Base-by-base conservation (phyloP, 768 basidiomycete species). In the Dentipellis fragilis region DNA sequence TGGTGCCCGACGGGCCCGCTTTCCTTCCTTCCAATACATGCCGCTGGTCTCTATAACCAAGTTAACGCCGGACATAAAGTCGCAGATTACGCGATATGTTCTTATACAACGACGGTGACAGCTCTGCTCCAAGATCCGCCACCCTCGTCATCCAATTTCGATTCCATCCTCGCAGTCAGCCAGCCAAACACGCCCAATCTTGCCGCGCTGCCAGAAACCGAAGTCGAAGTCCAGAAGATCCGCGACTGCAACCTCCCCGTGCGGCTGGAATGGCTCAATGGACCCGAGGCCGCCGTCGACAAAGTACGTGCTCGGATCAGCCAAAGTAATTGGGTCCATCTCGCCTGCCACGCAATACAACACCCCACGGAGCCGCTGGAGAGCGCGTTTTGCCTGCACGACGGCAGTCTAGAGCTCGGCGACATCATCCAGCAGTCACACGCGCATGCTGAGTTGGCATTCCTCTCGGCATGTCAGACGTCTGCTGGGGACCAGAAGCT, bases 1-100 rank as follows among this genome's bases (percentile, higher is more conserved):
- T 57, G 56, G 56, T 57, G 56, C 46, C 56, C 51, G 2, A 53
- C 56, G 7, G 56, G 56, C 14, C 37, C 51, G 12, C 56, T 57
- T 0, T 29, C 51, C 3, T 57, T 57, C 51, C 51, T 57, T 19
- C 51, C 56, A 9, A 52, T 57, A 21, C 56, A 57, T 39, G 56
- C 56, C 10, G 56, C 56, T 16, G 50, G 56, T 34, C 51, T 45
- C 38, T 52, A 52, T 16, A 19, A n/a, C 23, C 48, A 11, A n/a
- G 21, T 8, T 7, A 21, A 22, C 7, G 17, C 48, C 14, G 29
- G 21, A 9, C 16, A 22, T 10, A n/a, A 6, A 16, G 23, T 49
- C 48, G 9, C 21, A 2, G 29, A 23, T 34, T 45, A 45, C 42
- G 42, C 19, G 16, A 19, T 45, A 16, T 45, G n/a, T 2, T 45